Percentiles rank a stretch among this genome's conserved stretches.
Conservation (phyloP, 2,329 filamentous ascomycete genomes). For the Fusarium sp. region DNA sequence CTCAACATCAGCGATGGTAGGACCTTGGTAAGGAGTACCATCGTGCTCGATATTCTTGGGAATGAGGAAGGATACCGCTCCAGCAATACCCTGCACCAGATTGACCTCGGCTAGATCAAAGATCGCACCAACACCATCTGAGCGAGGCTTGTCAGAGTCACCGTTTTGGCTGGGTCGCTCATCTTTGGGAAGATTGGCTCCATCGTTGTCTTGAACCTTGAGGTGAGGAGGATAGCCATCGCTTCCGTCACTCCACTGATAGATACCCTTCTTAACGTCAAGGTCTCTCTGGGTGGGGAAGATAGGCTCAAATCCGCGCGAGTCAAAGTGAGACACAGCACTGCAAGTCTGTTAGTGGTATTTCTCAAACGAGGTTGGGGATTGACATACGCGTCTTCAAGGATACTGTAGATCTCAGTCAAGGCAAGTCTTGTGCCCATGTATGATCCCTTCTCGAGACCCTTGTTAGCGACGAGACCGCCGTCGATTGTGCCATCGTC, state of each 20-base stretch:
- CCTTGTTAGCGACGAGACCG: not conserved
- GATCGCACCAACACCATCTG: conserved; percentile 7
- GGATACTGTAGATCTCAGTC: conserved; percentile 25
- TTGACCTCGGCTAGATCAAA: conserved; percentile 1
- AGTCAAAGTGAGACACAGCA: conserved; percentile 9
- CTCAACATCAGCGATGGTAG: conserved; percentile 24
- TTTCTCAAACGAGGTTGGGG: fast-evolving
- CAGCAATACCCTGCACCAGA: not conserved
- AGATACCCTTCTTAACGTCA: not conserved
- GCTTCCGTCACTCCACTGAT: conserved; percentile 19
- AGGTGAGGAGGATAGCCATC: conserved; percentile 27
- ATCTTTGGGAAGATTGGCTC: not conserved
- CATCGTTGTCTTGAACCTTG: not conserved
- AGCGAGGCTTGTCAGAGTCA: fast-evolving
- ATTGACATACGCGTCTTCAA: conserved; percentile 17
- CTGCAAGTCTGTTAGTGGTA: not conserved
- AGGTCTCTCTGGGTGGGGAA: conserved; percentile 17
- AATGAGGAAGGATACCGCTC: conserved; percentile 9
- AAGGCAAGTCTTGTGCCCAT: conserved; percentile 18
- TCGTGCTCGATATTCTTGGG: not conserved
- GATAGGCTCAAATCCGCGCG: conserved; percentile 12
- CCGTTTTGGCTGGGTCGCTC: not conserved
- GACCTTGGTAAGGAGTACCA: not conserved
- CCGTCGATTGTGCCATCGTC: not conserved
- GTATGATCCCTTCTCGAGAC: conserved; percentile 21